Evolutionary conservation across 2,329 filamentous ascomycete genomes (phyloP).

Genomic region (Periconia digitata): DNA sequence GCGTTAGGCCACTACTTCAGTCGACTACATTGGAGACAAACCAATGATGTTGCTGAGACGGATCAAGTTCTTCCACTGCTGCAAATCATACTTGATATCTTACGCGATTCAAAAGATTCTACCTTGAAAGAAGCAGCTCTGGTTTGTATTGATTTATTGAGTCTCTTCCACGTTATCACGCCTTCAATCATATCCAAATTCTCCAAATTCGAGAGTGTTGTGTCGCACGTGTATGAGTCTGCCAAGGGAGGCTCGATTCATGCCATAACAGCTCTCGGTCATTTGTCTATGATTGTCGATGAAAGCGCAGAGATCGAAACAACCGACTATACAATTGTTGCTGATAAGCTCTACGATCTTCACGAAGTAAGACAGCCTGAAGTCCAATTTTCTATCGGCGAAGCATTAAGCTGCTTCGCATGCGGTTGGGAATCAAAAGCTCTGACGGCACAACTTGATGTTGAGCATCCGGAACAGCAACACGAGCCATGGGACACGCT

Average conservation of each 20-base stretch:
- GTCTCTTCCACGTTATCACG: conserved; percentile 59
- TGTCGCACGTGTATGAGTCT: conserved; percentile 64
- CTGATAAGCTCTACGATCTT: conserved; percentile 71
- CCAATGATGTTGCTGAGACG: conserved; percentile 26
- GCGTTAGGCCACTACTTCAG: conserved; percentile 61
- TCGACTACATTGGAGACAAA: conserved; percentile 56
- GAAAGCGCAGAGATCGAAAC: conserved; percentile 36
- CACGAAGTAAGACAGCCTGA: conserved; percentile 86
- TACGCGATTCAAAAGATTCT: conserved; percentile 57
- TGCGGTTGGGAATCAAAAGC: conserved; percentile 83
- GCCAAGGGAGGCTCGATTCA: conserved; percentile 81
- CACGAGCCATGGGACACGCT: conserved; percentile 34
- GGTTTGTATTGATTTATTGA: conserved; percentile 62
- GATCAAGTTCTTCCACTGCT: conserved; percentile 47
- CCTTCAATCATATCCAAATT: conserved; percentile 40
- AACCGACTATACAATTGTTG: conserved; percentile 55
- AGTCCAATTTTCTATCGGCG: conserved; percentile 86
- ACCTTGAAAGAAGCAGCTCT: conserved; percentile 61
- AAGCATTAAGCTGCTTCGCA: conserved; percentile 77
- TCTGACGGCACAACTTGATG: conserved; percentile 73
- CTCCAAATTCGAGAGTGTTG: conserved; percentile 51
- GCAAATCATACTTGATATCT: conserved; percentile 51
- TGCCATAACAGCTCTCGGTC: conserved; percentile 78
- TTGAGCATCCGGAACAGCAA: conserved; percentile 57
- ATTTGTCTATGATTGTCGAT: conserved; percentile 66